These are phyloP conservation scores for Fusarium sp. DNA, from an alignment of 2,329 filamentous ascomycete genomes.

Conservation along the genomic window DNA sequence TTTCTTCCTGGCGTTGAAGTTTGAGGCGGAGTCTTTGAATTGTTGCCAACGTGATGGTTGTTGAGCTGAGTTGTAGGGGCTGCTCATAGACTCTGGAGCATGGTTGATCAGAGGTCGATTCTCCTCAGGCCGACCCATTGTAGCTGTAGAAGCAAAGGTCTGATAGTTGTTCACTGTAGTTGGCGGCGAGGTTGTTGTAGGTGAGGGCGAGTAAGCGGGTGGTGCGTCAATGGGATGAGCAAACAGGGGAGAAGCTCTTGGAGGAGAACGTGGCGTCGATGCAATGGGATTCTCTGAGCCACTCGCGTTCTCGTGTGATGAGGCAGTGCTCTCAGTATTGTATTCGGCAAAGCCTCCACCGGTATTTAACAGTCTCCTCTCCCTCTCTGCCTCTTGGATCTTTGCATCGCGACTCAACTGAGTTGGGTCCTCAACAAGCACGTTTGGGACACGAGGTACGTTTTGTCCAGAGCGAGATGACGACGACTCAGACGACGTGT, in stretches of 20 bases:
- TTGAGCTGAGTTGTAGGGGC: slow-evolving; percentile 35
- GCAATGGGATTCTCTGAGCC: not conserved
- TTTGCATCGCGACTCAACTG: slow-evolving; percentile 53
- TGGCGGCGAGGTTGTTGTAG: slow-evolving; percentile 48
- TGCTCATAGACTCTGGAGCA: slow-evolving; percentile 59
- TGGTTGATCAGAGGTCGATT: slow-evolving; percentile 53
- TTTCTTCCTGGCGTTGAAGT: slow-evolving; percentile 38
- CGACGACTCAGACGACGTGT: slow-evolving; percentile 47
- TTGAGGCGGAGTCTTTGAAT: slow-evolving; percentile 34
- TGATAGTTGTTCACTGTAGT: slow-evolving; percentile 50
- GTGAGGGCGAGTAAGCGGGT: slow-evolving; percentile 60
- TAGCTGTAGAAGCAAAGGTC: slow-evolving; percentile 51
- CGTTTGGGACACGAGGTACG: slow-evolving; percentile 58
- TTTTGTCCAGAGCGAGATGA: slow-evolving; percentile 41
- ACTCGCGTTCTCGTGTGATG: not conserved
- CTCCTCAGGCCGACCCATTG: slow-evolving; percentile 57
- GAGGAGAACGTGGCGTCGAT: slow-evolving; percentile 4
- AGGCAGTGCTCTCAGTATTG: not conserved
- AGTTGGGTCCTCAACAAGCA: slow-evolving; percentile 60
- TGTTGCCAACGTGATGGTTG: slow-evolving; percentile 44
- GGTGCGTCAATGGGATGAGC: slow-evolving; percentile 53
- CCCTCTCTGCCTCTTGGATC: slow-evolving; percentile 55
- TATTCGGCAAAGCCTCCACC: not conserved
- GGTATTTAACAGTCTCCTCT: slow-evolving; percentile 48
- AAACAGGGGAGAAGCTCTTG: slow-evolving; percentile 10